Evolutionary conservation across 805 yeast species (phyloP), one percentile per base, ranked within the genome.

Genomic region (Metschnikowia gruessii): DNA sequence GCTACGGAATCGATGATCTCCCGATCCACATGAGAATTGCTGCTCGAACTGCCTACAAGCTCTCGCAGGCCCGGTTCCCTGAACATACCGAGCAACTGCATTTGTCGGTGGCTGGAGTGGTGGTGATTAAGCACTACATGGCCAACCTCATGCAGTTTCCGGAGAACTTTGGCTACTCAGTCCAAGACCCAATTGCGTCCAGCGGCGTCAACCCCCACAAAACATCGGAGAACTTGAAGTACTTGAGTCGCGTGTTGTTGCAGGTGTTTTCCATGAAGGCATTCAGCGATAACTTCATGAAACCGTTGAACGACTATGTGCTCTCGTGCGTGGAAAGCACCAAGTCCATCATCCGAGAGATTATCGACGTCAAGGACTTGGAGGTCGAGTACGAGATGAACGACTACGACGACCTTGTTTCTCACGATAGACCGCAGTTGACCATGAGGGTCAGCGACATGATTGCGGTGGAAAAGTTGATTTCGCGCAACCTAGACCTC

Each of bases 281-380:
- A 1, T 88, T 89, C 65, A 78, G 77, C 12, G 82, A 85, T 53
- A 79, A 83, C 40, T 88, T 81, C 61, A 65, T 88, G 55, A 90
- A 86, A 59, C 95, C 96, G 1, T 70, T 88, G 59, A 87, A 87
- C 61, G 91, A 85, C 37, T 87, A 80, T 58, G 75, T 89, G 36
- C 72, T 69, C 42, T 68, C 77, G 12, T 74, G 81, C 8, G 65
- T 69, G 6, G 81, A 72, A 7, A 68, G 73, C 11, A 72, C 81
- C 38, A 65, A 77, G 30, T 58, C 63, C 0, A 61, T 80, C 8
- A 65, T 85, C 43, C 65, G 64, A 38, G 63, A 68, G 17, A 59
- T 87, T 19, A 75, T 85, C 32, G 73, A 77, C 46, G 66, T 83
- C 30, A 72, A 75, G 19, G 81, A 77, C 22, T 62, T 85, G 40